Evolutionary conservation across 2,329 filamentous ascomycete genomes (phyloP).

Genomic region (Didymella arachidicola): DNA sequence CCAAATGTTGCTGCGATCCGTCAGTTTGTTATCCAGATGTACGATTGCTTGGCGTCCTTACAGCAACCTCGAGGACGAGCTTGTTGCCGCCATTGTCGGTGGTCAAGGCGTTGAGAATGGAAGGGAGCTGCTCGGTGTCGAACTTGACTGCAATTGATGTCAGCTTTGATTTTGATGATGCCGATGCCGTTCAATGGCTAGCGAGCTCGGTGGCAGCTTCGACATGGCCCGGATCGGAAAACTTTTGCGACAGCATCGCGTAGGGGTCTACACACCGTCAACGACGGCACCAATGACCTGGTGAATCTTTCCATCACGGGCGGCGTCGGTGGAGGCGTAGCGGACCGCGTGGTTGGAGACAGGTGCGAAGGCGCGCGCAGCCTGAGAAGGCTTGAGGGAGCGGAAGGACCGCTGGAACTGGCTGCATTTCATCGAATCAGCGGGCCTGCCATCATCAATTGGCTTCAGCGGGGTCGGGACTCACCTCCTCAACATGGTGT

Average conservation of each 20-base stretch:
- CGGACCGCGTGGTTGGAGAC: constrained; percentile 66
- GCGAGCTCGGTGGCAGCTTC: constrained; percentile 6
- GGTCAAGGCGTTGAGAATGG: constrained; percentile 96
- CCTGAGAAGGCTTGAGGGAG: constrained; percentile 58
- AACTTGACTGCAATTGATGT: constrained; percentile 81
- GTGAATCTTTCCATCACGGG: constrained; percentile 69
- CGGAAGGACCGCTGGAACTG: constrained; percentile 42
- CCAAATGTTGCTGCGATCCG: constrained; percentile 86
- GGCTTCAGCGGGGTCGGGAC: constrained; percentile 38
- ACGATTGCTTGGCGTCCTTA: constrained; percentile 62
- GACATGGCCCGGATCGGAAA: constrained; percentile 31
- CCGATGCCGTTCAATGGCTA: constrained; percentile 37
- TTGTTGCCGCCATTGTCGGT: constrained; percentile 92
- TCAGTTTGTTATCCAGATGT: constrained; percentile 39
- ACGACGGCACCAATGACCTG: constrained; percentile 95
- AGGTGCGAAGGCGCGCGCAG: constrained; percentile 62
- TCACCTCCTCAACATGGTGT: constrained; percentile 70
- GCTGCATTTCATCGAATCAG: constrained; percentile 55
- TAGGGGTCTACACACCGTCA: constrained; percentile 72
- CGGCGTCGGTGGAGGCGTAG: constrained; percentile 67
- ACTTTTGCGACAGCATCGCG: constrained; percentile 47
- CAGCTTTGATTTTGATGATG: constrained; percentile 41
- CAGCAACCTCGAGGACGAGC: constrained; percentile 94
- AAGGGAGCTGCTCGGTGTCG: constrained; percentile 87
- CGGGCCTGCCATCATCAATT: constrained; percentile 50